Base-by-base conservation (phyloP, 768 basidiomycete genomes). In the Strobilomyces confusus region DNA sequence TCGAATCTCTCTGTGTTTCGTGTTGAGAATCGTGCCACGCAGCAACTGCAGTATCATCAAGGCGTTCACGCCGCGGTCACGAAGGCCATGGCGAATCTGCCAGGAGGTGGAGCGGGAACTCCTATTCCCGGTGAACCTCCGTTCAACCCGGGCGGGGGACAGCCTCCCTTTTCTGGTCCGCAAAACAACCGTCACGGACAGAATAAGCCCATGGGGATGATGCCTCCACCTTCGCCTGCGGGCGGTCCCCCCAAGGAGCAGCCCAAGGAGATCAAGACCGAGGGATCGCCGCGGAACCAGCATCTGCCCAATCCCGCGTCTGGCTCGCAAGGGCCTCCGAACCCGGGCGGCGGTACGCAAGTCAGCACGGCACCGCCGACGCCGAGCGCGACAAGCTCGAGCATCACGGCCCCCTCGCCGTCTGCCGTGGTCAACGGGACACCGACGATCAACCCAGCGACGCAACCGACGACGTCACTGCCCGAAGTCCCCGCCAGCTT, bases 171-270 rank as follows among this genome's bases (percentile, higher is more conserved):
- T 46, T 52, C 69, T 58, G 55, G 72, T 51, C 48, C 71, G 20
- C 62, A 69, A 70, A 55, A 68, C 68, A 54, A 54, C 56, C 60
- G 63, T 51, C 36, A 62, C 59, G 71, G 56, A 23, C 73, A 63
- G 58, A 52, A 40, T 29, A 74, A 74, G 48, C 63, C 72, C 1
- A 76, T 73, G 71, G 67, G 64, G 15, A 81, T 80, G 78, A 72
- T 75, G 66, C 60, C 64, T n/a, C 80, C 80, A 0, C 81, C 80
- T 5, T 81, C 81, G 6, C 79, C 82, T 37, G 75, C 73, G 1
- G 59, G 63, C 45, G 62, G 62, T 55, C 67, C 65, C 44, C 54
- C 62, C 26, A 66, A 69, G 55, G 66, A 69, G 49, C 69, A 68
- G 51, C 48, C 66, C 53, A 69, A 71, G 49, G 68, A 72, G 26